phyloP scores from a whole-genome alignment of 2,329 filamentous ascomycete genomes.

The Penicillium janthinellum region DNA sequence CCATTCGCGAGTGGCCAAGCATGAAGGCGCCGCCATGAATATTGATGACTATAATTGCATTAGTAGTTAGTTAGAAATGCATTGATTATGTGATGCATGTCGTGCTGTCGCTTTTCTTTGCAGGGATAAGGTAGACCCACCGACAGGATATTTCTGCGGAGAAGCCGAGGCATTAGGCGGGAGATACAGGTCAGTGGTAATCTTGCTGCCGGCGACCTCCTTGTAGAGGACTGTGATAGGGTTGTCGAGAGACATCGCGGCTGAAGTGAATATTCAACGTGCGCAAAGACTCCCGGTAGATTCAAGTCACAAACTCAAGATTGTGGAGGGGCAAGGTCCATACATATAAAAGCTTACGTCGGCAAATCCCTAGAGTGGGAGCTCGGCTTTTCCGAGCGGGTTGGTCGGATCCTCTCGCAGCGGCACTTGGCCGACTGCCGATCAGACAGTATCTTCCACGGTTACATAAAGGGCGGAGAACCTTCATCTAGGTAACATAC shows the following conservation, averaged over 20 bases:
- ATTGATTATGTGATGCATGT: background rate
- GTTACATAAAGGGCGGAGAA: no score
- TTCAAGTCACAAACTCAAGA: background rate
- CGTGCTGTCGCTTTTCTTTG: background rate
- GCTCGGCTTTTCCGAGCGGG: constrained; percentile 19
- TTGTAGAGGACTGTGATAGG: constrained; percentile 29
- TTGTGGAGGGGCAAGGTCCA: constrained; percentile 1
- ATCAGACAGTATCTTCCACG: no score
- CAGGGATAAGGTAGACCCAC: constrained; percentile 17
- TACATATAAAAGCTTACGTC: constrained; percentile 4
- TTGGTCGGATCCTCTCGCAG: background rate
- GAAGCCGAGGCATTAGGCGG: constrained; percentile 14
- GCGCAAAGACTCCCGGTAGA: background rate
- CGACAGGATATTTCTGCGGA: constrained; percentile 24
- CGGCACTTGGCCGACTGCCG: no score
- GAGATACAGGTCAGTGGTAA: constrained; percentile 33
- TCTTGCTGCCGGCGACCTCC: constrained; percentile 23
- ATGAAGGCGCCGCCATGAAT: constrained; percentile 51
- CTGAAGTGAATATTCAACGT: background rate
- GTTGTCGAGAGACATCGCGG: constrained; percentile 14
- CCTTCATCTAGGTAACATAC: no score
- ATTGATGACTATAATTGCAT: constrained; percentile 37
- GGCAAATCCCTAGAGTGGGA: constrained; percentile 10
- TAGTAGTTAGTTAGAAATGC: background rate
- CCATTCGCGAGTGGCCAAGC: constrained; percentile 44